These are phyloP conservation scores for Akanthomyces uredinophilus DNA, from an alignment of 2,329 filamentous ascomycete genomes.

Conservation along the genomic window DNA sequence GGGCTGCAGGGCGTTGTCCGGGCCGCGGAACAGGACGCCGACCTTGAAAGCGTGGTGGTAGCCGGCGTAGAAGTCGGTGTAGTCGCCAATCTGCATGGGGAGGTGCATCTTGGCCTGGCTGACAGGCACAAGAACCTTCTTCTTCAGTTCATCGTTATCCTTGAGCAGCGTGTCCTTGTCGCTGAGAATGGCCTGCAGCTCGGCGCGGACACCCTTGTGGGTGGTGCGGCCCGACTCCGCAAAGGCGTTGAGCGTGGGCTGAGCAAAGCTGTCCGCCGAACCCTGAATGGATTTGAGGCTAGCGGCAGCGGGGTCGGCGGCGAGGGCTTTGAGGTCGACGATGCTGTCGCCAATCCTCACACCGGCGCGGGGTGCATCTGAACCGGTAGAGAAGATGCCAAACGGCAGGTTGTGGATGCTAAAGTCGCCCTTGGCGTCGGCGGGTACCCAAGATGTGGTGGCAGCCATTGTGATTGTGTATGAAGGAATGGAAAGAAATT, in stretches of 20 bases:
- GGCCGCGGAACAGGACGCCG: slow-evolving; percentile 67
- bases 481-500: not conserved
- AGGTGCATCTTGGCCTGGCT: slow-evolving; percentile 60
- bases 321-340: slow-evolving; percentile 48
- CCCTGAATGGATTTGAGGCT: slow-evolving; percentile 25
- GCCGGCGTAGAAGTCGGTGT: slow-evolving; percentile 81
- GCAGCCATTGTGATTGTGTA: slow-evolving; percentile 10
- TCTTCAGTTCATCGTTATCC: slow-evolving; percentile 30
- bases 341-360: slow-evolving; percentile 65
- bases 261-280: slow-evolving; percentile 25
- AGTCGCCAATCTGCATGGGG: slow-evolving; percentile 74
- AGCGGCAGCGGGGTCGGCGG: slow-evolving; percentile 9
- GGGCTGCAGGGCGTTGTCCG: slow-evolving; percentile 68
- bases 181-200: slow-evolving; percentile 58
- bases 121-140: slow-evolving; percentile 25
- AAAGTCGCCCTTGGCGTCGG: slow-evolving; percentile 38
- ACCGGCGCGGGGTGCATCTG: slow-evolving; percentile 52
- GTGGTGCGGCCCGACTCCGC: slow-evolving; percentile 66
- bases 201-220: slow-evolving; percentile 62
- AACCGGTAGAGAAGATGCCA: slow-evolving; percentile 61
- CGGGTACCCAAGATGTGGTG: slow-evolving; percentile 15
- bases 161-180: slow-evolving; percentile 44
- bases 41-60: slow-evolving; percentile 69
- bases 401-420: slow-evolving; percentile 71
- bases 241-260: slow-evolving; percentile 64